These are phyloP conservation scores for Emydomyces testavorans DNA, from an alignment of 2,329 filamentous ascomycete genomes.

Conservation along the genomic window DNA sequence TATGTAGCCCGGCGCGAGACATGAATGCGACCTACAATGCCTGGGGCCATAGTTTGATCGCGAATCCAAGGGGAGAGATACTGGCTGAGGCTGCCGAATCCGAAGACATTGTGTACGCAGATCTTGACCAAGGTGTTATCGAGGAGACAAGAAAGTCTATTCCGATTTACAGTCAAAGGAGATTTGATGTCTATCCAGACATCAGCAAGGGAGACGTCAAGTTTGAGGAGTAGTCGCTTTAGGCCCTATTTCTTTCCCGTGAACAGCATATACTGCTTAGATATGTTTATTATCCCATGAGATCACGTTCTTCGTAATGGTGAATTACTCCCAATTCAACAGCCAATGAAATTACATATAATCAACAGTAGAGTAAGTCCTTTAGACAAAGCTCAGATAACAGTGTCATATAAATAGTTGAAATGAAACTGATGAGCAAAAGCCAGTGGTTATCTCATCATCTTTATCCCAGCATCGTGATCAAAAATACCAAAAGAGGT, in stretches of 20 bases:
- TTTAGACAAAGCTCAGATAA: too few relatives aligned
- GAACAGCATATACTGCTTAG: too few relatives aligned
- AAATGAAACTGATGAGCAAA: too few relatives aligned
- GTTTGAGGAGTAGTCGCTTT: conserved; percentile 27
- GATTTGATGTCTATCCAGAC: conserved; percentile 94
- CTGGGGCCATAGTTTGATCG: conserved; percentile 82
- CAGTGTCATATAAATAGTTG: too few relatives aligned
- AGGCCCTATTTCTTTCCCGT: not conserved
- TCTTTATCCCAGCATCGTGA: too few relatives aligned
- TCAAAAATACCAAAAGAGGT: too few relatives aligned
- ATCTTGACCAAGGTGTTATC: conserved; percentile 57
- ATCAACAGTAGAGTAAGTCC: too few relatives aligned
- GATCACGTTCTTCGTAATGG: too few relatives aligned
- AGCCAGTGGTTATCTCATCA: too few relatives aligned
- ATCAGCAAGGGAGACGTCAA: conserved; percentile 52
- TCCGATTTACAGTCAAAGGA: conserved; percentile 68
- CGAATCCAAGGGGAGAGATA: conserved; percentile 78
- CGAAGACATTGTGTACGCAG: conserved; percentile 64
- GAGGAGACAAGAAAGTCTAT: conserved; percentile 69
- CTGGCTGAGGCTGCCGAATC: conserved; percentile 64
- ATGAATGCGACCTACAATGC: conserved; percentile 68
- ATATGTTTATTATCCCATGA: too few relatives aligned
- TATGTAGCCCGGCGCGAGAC: conserved; percentile 85
- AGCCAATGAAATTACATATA: too few relatives aligned
- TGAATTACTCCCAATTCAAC: too few relatives aligned